These are phyloP conservation scores for Linanthus parryae DNA, from an alignment of 148 eudicot species.

Conservation along the genomic window DNA sequence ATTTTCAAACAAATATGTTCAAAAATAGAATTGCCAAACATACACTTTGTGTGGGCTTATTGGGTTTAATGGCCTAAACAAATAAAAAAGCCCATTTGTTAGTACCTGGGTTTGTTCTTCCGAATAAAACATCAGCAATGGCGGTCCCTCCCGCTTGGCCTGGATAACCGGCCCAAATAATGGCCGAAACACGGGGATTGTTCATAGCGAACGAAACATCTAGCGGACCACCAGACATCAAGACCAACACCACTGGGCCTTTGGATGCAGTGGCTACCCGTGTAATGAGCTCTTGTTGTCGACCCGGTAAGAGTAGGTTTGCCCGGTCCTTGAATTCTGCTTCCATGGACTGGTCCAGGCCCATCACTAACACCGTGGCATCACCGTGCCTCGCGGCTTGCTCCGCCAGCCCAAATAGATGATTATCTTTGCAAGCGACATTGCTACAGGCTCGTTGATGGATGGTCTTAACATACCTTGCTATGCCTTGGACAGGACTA, in stretches of 20 bases:
- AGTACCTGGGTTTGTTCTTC: slow-evolving; percentile 39
- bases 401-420: slow-evolving; percentile 53
- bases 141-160: slow-evolving; percentile 49
- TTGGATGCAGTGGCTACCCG: slow-evolving; percentile 60
- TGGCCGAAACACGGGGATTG: slow-evolving; percentile 30
- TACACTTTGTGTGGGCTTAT: not conserved
- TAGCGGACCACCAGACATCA: slow-evolving; percentile 88
- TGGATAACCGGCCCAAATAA: slow-evolving; percentile 45
- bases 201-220: slow-evolving; percentile 65
- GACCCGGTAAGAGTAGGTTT: slow-evolving; percentile 40
- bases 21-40: too few species aligned
- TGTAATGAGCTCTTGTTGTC: slow-evolving; percentile 56
- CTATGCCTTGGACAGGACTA: slow-evolving; percentile 63
- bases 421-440: slow-evolving; percentile 43
- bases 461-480: slow-evolving; percentile 51
- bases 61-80: not conserved
- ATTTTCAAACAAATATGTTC: too few species aligned
- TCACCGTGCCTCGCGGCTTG: slow-evolving; percentile 63
- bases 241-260: slow-evolving; percentile 62
- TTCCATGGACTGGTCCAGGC: slow-evolving; percentile 73
- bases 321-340: slow-evolving; percentile 55
- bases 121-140: slow-evolving; percentile 32
- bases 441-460: slow-evolving; percentile 53
- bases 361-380: slow-evolving; percentile 73
- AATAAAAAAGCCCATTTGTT: not conserved